A percentile compares a stretch with the other conserved stretches of the same genome.
Evolutionary conservation across 1,284 basidiomycete species (phyloP).

Genomic region (Apiotrichum gracile): DNA sequence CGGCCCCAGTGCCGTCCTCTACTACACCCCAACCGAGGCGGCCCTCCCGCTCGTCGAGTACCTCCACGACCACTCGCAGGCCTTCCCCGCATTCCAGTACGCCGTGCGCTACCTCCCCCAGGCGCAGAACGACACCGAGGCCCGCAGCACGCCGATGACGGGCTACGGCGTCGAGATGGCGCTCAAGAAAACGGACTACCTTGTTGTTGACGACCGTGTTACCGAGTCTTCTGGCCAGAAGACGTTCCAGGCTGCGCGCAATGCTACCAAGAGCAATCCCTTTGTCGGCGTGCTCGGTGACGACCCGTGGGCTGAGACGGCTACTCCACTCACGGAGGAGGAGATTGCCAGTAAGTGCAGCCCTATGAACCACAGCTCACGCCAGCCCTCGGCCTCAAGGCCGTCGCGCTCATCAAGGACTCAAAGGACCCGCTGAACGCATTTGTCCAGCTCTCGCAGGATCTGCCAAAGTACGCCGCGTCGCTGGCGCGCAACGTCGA

Average conservation of each 20-base stretch:
- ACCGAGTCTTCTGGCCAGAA: conserved; percentile 8
- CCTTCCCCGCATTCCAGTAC: conserved; percentile 58
- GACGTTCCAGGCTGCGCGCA: not conserved
- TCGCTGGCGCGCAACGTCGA: conserved; percentile 62
- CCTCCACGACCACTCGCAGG: conserved; percentile 53
- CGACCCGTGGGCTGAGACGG: conserved; percentile 51
- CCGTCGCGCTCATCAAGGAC: conserved; percentile 63
- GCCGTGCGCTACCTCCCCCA: conserved; percentile 62
- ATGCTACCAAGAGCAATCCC: not conserved
- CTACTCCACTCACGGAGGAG: conserved; percentile 57
- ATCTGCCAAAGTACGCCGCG: conserved; percentile 79
- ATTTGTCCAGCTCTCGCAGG: conserved; percentile 68
- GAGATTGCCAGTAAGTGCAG: conserved; percentile 56
- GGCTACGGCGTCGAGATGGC: conserved; percentile 90
- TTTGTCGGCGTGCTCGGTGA: conserved; percentile 32
- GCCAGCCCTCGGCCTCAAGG: conserved; percentile 64
- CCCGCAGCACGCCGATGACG: conserved; percentile 54
- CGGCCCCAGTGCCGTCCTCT: conserved; percentile 60
- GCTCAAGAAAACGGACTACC: conserved; percentile 95
- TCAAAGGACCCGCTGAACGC: conserved; percentile 58
- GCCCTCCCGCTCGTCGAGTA: conserved; percentile 56
- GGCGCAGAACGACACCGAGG: not conserved
- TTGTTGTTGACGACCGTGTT: conserved; percentile 78
- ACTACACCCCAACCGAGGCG: conserved; percentile 62
- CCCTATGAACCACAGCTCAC: not conserved